These are phyloP conservation scores for Botryosphaeria dothidea DNA, from an alignment of 2,329 filamentous ascomycete genomes.

Conservation along the genomic window DNA sequence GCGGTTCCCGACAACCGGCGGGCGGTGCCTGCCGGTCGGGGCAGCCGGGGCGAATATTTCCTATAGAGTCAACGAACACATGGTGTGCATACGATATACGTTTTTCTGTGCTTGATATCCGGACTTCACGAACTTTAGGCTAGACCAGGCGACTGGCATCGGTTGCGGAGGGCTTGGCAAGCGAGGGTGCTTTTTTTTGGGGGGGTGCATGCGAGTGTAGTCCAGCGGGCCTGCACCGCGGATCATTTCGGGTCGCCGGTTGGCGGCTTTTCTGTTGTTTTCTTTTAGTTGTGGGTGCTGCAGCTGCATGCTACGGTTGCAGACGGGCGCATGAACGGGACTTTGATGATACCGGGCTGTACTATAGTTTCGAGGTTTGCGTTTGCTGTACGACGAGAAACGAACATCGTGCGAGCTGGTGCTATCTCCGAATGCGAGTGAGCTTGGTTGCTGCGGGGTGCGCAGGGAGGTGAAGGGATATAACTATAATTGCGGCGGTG, in stretches of 20 bases:
- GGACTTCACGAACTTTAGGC: slow-evolving; percentile 18
- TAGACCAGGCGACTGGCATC: slow-evolving; percentile 13
- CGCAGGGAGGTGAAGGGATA: neutral
- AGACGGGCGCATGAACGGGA: slow-evolving; percentile 5
- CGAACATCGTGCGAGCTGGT: neutral
- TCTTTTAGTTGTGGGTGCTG: slow-evolving; percentile 10
- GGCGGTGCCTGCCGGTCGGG: slow-evolving; percentile 69
- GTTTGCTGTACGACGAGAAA: slow-evolving; percentile 4
- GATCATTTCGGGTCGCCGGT: neutral
- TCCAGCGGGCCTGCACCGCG: slow-evolving; percentile 7
- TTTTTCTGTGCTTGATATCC: slow-evolving; percentile 22
- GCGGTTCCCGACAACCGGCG: slow-evolving; percentile 85
- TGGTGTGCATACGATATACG: slow-evolving; percentile 20
- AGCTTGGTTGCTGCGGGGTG: neutral
- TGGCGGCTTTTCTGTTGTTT: neutral
- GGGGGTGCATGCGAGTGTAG: slow-evolving; percentile 10
- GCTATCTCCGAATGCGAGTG: neutral
- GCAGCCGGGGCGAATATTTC: slow-evolving; percentile 53
- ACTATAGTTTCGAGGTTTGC: slow-evolving; percentile 17
- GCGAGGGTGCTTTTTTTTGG: neutral
- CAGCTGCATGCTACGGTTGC: slow-evolving; percentile 17
- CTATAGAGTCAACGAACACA: slow-evolving; percentile 35
- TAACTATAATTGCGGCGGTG: neutral
- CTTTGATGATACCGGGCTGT: slow-evolving; percentile 17
- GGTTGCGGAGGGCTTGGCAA: slow-evolving; percentile 10